These are phyloP conservation scores for Oropetium thomaeum DNA, from an alignment of 176 grass and related monocot genomes.

Conservation along the genomic window DNA sequence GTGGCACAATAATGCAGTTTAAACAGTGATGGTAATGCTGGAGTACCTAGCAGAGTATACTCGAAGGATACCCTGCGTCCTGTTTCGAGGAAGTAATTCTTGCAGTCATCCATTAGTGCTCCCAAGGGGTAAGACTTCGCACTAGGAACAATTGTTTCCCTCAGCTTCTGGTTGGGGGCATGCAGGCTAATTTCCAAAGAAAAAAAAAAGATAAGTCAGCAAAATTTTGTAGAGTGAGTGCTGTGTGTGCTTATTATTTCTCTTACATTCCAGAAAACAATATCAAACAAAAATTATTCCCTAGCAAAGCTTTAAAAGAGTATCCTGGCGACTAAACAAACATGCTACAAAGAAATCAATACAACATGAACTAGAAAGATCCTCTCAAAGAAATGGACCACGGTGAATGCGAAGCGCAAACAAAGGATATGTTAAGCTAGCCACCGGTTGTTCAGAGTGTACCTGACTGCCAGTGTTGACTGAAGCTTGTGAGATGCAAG, in stretches of 20 bases:
- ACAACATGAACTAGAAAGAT: not conserved
- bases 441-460: not conserved
- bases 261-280: not conserved
- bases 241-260: not conserved
- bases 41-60: constrained; percentile 91
- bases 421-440: not conserved
- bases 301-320: not conserved
- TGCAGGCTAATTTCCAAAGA: constrained; percentile 55
- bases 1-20: not conserved
- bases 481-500: constrained; percentile 88
- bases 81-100: constrained; percentile 75
- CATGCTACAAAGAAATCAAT: not conserved
- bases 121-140: constrained; percentile 83
- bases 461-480: constrained; percentile 94
- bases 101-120: constrained; percentile 86
- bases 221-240: not conserved
- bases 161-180: constrained; percentile 77
- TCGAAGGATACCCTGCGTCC: constrained; percentile 81
- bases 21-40: not conserved
- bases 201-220: constrained; percentile 1
- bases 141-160: constrained; percentile 89
- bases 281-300: not conserved
- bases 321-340: not conserved
- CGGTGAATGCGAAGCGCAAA: not conserved
- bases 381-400: not conserved